A percentile compares a stretch with the other conserved stretches of the same genome.
These are phyloP conservation scores for Pseudogymnoascus sp. DNA, from an alignment of 2,329 filamentous ascomycete species.

Conservation along the genomic window DNA sequence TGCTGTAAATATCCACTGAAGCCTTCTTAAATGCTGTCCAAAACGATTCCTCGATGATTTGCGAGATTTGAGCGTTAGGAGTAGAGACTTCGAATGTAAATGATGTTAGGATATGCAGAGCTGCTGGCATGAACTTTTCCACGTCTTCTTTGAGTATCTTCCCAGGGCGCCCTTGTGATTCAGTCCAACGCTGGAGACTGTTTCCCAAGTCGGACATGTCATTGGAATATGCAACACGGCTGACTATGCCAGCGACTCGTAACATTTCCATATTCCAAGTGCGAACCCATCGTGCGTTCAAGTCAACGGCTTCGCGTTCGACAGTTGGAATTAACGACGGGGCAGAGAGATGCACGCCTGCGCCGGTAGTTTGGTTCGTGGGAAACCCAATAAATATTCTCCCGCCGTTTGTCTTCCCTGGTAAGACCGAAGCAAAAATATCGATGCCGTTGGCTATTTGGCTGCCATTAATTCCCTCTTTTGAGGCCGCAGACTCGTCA, in stretches of 20 bases:
- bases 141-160: slow-evolving; percentile 58
- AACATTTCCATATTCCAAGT: slow-evolving; percentile 95
- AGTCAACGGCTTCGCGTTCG: slow-evolving; percentile 90
- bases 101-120: slow-evolving; percentile 74
- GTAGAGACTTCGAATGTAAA: slow-evolving; percentile 89
- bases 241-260: slow-evolving; percentile 81
- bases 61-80: slow-evolving; percentile 72
- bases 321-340: slow-evolving; percentile 96
- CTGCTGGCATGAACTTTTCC: slow-evolving; percentile 63
- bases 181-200: slow-evolving; percentile 44
- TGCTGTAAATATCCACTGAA: slow-evolving; percentile 81
- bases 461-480: slow-evolving; percentile 35
- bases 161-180: slow-evolving; percentile 35
- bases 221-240: slow-evolving; percentile 76
- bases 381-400: slow-evolving; percentile 96
- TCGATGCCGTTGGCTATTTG: slow-evolving; percentile 55
- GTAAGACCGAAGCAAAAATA: slow-evolving; percentile 84
- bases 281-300: slow-evolving; percentile 90
- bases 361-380: slow-evolving; percentile 91
- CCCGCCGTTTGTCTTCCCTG: slow-evolving; percentile 71
- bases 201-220: slow-evolving; percentile 73
- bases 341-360: slow-evolving; percentile 88
- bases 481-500: slow-evolving; percentile 63
- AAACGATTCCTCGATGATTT: slow-evolving; percentile 88
- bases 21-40: slow-evolving; percentile 84